Conservation (phyloP, 169 alveolate genomes). For the Cryptosporidium ubiquitum region DNA sequence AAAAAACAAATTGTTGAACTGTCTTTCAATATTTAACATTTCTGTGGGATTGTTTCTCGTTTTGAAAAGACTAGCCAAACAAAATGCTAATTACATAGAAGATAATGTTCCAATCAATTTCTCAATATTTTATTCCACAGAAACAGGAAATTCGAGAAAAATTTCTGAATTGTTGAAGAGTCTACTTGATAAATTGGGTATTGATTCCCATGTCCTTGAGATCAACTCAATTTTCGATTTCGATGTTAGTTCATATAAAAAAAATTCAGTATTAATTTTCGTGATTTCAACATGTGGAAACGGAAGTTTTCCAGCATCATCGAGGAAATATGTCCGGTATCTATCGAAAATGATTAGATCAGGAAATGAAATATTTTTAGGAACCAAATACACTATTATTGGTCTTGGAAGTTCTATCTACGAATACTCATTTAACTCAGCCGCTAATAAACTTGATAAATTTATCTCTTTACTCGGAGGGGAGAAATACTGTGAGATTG, state of each 20-base stretch:
- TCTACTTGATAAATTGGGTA: not conserved
- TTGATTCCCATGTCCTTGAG: conserved; percentile 7
- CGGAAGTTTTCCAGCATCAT: conserved; percentile 43
- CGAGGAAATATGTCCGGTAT: not conserved
- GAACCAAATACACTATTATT: conserved; percentile 10
- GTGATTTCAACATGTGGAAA: conserved; percentile 60
- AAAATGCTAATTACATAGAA: not conserved
- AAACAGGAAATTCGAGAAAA: conserved; percentile 59
- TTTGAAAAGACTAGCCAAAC: not conserved
- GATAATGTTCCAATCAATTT: not conserved
- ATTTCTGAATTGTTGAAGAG: conserved; percentile 9
- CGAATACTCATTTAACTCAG: conserved; percentile 41
- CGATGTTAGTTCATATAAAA: too few relatives aligned
- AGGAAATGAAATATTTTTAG: conserved; percentile 11
- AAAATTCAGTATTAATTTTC: not conserved
- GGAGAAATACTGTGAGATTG: conserved; percentile 47
- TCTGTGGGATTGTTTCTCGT: conserved; percentile 6
- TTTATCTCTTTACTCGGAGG: conserved; percentile 39
- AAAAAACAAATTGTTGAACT: not conserved
- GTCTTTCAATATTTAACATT: conserved; percentile 28
- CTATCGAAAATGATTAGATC: conserved; percentile 11
- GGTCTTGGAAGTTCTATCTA: conserved; percentile 67
- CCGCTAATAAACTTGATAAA: conserved; percentile 40
- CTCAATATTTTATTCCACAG: conserved; percentile 46
- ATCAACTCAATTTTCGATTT: not conserved